Base-by-base conservation (phyloP, 352 stramenopile genomes). In the Pythium utonaiense region DNA sequence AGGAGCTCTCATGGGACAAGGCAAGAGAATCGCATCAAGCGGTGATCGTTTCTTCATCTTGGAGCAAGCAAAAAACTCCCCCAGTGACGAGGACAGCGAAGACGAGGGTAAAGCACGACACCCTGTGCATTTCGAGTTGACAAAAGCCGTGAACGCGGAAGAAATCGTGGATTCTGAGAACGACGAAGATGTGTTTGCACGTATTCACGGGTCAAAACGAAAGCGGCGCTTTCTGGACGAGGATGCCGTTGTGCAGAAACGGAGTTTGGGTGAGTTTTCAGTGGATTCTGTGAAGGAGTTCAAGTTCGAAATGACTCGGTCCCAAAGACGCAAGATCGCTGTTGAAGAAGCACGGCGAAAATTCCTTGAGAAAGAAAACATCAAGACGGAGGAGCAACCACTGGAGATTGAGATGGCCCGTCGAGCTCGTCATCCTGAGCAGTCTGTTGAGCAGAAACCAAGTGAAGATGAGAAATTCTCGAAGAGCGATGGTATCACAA, bases 1-100 rank as follows among this genome's bases (percentile, higher is more conserved):
- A n/a, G 41, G 17, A 13, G 14, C 13, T 12, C 38, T 71, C 0
- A 24, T 62, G 12, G 70, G 66, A 2, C 67, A 77, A 24, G 88
- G 86, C 1, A 79, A 88, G 38, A 71, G 81, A 0, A 97, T 96
- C 50, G 85, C 91, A n/a, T 96, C 78, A 1, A 80, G 75, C 42
- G 83, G 78, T 48, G 75, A 81, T 41, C 74, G 80, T 3, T 92
- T 89, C 51, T 92, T 86, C 31, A 83, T 92, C 16, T 89, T 88
- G 41, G 62, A 89, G 41, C 87, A 78, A 19, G 67, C 70, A 4
- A 62, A 64, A 2, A 34, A 42, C 0, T 25, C 61, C 1, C 38
- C 45, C 1, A 74, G 61, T n/a, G 48, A 62, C 14, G 55, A 71
- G 0, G 44, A 60, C 1, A 69, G 45, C n/a, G 36, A 13, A 10